phyloP scores from a whole-genome alignment of 305 asterid species.

The Euphrasia arctica region DNA sequence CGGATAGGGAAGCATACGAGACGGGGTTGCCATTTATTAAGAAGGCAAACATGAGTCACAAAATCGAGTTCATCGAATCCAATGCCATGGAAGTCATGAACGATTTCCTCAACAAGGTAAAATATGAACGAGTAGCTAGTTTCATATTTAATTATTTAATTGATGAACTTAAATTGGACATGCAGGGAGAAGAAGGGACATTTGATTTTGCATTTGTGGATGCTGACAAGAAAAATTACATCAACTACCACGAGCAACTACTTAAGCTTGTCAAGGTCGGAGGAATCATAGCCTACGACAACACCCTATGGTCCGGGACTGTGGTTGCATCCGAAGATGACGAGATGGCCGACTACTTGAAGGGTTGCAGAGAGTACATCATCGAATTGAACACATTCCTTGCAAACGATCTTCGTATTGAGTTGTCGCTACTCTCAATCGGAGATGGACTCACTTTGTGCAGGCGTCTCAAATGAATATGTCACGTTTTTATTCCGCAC shows the following conservation, averaged over 20 bases:
- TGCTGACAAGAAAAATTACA: slow-evolving; percentile 57
- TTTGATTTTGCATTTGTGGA: slow-evolving; percentile 26
- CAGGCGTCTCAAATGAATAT: slow-evolving; percentile 30
- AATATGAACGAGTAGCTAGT: neutral
- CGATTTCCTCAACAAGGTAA: slow-evolving; percentile 35
- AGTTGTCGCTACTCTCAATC: too few species aligned
- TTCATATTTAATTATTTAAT: neutral
- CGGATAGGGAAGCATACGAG: too few species aligned
- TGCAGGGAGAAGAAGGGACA: slow-evolving; percentile 44
- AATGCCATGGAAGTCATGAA: slow-evolving; percentile 40
- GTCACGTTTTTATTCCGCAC: too few species aligned
- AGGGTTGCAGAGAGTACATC: too few species aligned
- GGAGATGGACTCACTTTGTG: too few species aligned
- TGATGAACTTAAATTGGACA: neutral
- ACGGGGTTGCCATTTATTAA: too few species aligned
- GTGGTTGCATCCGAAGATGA: too few species aligned
- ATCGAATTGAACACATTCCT: too few species aligned
- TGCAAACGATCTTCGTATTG: too few species aligned
- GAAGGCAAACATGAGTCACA: slow-evolving; percentile 1
- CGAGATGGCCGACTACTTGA: too few species aligned
- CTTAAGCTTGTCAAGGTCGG: slow-evolving; percentile 46
- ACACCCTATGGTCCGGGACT: too few species aligned
- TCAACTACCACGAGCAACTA: slow-evolving; percentile 47
- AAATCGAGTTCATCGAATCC: slow-evolving; percentile 49
- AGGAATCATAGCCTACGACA: too few species aligned